Conservation (phyloP, 352 stramenopile genomes). For the Pythium insidiosum region DNA sequence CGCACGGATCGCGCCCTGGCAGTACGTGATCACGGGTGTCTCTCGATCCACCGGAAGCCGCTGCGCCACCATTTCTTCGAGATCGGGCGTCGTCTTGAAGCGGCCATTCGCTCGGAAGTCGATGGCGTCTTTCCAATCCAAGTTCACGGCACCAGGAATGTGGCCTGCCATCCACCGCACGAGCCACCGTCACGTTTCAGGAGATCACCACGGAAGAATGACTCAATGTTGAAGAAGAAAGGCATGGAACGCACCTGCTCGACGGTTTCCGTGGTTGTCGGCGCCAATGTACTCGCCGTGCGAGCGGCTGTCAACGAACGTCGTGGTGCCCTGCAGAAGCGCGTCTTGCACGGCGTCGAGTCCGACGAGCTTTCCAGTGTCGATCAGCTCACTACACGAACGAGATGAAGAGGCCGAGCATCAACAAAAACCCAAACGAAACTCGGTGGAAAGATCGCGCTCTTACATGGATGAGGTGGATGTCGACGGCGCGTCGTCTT, state of each 20-base stretch:
- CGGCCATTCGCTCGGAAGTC: conserved; percentile 32
- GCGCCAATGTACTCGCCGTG: conserved; percentile 26
- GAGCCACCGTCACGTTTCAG: no score
- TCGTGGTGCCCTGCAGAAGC: conserved; percentile 10
- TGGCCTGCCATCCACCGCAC: no score
- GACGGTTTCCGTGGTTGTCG: conserved; percentile 27
- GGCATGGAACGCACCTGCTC: conserved; percentile 9
- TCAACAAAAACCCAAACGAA: no score
- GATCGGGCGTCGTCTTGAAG: conserved; percentile 53
- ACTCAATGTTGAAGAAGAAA: neutral
- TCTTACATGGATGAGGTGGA: no score
- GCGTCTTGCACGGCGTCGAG: conserved; percentile 22
- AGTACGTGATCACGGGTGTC: conserved; percentile 64
- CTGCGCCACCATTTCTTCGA: conserved; percentile 36
- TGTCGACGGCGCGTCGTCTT: conserved; percentile 3
- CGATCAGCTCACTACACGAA: no score
- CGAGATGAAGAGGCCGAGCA: conserved; percentile 22
- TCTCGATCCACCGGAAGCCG: conserved; percentile 26
- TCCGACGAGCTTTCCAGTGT: conserved; percentile 18
- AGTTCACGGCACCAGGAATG: conserved; percentile 59
- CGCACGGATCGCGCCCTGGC: conserved; percentile 59
- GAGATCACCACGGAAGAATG: neutral
- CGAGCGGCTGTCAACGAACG: conserved; percentile 34
- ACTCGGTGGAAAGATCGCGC: no score
- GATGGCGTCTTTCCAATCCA: conserved; percentile 62